These are phyloP conservation scores for Phytophthora constricta DNA, from an alignment of 352 stramenopile species.

Conservation along the genomic window DNA sequence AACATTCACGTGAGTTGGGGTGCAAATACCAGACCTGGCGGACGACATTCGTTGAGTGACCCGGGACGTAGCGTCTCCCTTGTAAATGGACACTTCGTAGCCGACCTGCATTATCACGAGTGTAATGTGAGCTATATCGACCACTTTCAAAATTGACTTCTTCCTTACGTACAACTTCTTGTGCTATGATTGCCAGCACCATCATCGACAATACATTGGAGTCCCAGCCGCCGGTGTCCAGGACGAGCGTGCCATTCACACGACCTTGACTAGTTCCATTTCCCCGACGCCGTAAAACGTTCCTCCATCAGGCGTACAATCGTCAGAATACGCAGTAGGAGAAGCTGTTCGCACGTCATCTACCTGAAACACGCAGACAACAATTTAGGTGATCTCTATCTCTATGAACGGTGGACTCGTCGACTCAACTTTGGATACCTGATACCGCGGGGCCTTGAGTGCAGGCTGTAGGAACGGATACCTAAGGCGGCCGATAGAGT, in stretches of 20 bases:
- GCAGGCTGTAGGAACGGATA: not conserved
- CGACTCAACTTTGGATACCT: not conserved
- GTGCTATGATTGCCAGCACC: conserved; percentile 44
- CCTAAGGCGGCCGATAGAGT: not conserved
- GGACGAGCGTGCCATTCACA: conserved; percentile 22
- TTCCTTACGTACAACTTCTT: conserved; percentile 29
- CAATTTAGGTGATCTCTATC: not conserved
- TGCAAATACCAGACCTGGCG: conserved; percentile 26
- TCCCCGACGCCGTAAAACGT: conserved; percentile 18
- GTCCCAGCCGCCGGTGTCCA: conserved; percentile 39
- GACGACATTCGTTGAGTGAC: conserved; percentile 46
- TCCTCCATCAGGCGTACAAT: not conserved
- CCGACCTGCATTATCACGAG: conserved; percentile 3
- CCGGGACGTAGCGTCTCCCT: not conserved
- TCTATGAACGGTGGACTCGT: too few species aligned
- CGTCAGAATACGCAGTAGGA: not conserved
- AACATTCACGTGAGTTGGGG: conserved; percentile 42
- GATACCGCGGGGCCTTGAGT: not conserved
- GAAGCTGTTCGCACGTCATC: conserved; percentile 10
- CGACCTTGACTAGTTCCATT: conserved; percentile 13
- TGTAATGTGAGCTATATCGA: too few species aligned
- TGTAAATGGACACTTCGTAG: conserved; percentile 25
- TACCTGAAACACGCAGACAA: conserved; percentile 2
- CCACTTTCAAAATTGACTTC: not conserved
- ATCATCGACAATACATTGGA: conserved; percentile 38